phyloP scores from a whole-genome alignment of 305 asterid species.

The Fraxinus latifolia region DNA sequence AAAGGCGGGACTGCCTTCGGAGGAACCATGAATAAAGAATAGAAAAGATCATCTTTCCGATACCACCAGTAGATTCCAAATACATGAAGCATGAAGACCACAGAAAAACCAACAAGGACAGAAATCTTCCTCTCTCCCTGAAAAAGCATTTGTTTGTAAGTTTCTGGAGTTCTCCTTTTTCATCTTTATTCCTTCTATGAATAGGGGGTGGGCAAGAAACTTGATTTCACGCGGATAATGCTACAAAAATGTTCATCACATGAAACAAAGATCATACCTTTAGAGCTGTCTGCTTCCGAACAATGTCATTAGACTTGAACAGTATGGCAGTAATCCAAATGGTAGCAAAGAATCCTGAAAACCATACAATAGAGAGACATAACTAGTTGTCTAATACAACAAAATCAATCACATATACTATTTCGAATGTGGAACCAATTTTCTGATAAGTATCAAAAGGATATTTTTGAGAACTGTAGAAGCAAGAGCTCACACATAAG shows the following conservation, averaged over 20 bases:
- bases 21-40: conserved; percentile 79
- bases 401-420: not conserved
- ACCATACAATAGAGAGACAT: not conserved
- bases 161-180: conserved; percentile 17
- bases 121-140: conserved; percentile 78
- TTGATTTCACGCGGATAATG: conserved; percentile 1
- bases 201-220: not conserved
- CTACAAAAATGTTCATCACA: conserved; percentile 18
- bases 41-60: conserved; percentile 52
- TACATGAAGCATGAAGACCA: conserved; percentile 59
- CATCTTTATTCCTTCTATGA: not conserved
- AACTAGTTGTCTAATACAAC: not conserved
- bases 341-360: conserved; percentile 53
- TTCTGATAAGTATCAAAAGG: not conserved
- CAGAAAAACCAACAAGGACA: conserved; percentile 59
- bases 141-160: conserved; percentile 24
- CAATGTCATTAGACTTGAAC: conserved; percentile 81
- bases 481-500: not conserved
- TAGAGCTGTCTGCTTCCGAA: conserved; percentile 85
- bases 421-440: not conserved
- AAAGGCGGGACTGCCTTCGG: conserved; percentile 79
- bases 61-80: conserved; percentile 80
- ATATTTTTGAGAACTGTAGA: not conserved
- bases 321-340: conserved; percentile 71
- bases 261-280: conserved; percentile 49